Conservation (phyloP, 176 grass and related monocot species). For the Olyra latifolia region DNA sequence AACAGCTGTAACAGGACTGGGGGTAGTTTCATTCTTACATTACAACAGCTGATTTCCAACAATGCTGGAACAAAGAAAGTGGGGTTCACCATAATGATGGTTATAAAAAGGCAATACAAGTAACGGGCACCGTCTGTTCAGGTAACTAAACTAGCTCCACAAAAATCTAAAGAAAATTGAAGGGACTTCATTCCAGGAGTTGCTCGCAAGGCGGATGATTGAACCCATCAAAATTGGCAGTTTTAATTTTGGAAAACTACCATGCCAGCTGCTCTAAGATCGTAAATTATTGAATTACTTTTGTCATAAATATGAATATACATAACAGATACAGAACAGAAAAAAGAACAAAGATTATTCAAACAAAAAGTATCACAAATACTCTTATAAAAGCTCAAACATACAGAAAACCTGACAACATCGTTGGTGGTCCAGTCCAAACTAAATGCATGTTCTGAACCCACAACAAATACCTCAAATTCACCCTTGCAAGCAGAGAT, state of each 20-base stretch:
- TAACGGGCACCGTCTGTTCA: background rate
- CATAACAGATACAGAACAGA: background rate
- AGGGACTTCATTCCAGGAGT: background rate
- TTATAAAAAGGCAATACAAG: constrained; percentile 1
- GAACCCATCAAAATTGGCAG: background rate
- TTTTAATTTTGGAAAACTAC: background rate
- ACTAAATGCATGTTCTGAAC: background rate
- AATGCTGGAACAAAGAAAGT: background rate
- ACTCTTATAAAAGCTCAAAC: background rate
- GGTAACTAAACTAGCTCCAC: background rate
- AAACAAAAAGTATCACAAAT: background rate
- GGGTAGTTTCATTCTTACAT: background rate
- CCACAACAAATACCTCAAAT: background rate
- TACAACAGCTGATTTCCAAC: background rate
- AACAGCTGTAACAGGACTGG: background rate
- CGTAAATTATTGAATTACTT: background rate
- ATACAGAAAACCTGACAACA: background rate
- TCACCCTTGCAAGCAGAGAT: background rate
- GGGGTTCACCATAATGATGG: background rate
- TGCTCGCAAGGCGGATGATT: background rate
- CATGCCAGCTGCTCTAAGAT: background rate
- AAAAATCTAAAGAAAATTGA: background rate
- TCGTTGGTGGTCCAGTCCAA: background rate
- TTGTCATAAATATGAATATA: background rate
- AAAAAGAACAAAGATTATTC: background rate